Evolutionary conservation across 2,329 filamentous ascomycete genomes (phyloP), one percentile per base, ranked within the genome.

Genomic region (Lasiodiplodia sp.): DNA sequence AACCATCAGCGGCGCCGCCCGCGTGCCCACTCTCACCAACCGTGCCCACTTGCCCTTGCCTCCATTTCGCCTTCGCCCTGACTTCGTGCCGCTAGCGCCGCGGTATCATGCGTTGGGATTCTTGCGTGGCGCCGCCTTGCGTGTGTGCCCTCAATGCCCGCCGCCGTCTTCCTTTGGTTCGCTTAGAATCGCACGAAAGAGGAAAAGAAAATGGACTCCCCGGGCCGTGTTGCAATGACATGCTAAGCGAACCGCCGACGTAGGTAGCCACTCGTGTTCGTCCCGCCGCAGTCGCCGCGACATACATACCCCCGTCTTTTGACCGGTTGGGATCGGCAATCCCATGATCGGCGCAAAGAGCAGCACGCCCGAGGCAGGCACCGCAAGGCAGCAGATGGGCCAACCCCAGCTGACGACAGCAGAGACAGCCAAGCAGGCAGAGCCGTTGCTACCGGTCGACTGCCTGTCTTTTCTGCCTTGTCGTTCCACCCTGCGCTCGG

Each of bases 281-380:
- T 47, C 53, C 51, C 28, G 53, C 53, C 28, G 31, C 23, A 14
- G 21, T 31, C 57, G 57, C 57, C n/a, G 31, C 38, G 11, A n/a
- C 55, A 40, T 21, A 34, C 55, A 38, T 37, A 23, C 56, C 34
- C 57, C 18, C 28, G 60, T 52, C 31, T 12, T n/a, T 37, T 64
- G 60, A 64, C 60, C 60, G 60, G 60, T 64, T 53, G 60, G 52
- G 47, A 64, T 63, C 58, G 31, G 58, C 58, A 21, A 56, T 28
- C 40, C 31, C 25, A 34, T 49, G 58, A 63, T 64, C 47, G 47
- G 60, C 60, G 60, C 47, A 31, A 21, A 38, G 28, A 28, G 21
- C 21, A n/a, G 53, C 53, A 34, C 31, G 31, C 6, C 31, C 7
- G 6, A 18, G n/a, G 16, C 53, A 38, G 31, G 25, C 52, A 7